Conservation (phyloP, 2,329 filamentous ascomycete species). For the Colletotrichum tanaceti region DNA sequence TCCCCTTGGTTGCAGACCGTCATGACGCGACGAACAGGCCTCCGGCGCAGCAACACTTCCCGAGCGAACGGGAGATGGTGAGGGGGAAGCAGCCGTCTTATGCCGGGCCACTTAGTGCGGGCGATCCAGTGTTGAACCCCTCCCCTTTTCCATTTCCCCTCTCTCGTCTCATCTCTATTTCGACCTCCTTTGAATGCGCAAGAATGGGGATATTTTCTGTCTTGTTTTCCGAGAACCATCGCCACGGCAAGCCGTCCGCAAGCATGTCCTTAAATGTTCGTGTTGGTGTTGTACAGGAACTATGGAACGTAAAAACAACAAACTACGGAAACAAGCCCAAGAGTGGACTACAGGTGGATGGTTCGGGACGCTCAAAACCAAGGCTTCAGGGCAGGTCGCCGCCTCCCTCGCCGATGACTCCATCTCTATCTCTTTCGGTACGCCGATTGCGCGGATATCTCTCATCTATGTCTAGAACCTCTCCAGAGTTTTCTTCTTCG, state of each 20-base stretch:
- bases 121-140: slow-evolving; percentile 13
- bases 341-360: slow-evolving; percentile 19
- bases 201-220: too few species aligned
- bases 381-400: not conserved
- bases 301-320: slow-evolving; percentile 20
- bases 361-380: slow-evolving; percentile 13
- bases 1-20: not conserved
- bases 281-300: slow-evolving; percentile 33
- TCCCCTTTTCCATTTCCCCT: not conserved
- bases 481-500: slow-evolving; percentile 7
- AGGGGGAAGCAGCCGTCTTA: slow-evolving; percentile 17
- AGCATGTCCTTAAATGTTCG: slow-evolving; percentile 11
- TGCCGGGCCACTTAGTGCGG: slow-evolving; percentile 11
- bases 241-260: too few species aligned
- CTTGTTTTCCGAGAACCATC: not conserved
- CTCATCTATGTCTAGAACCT: slow-evolving; percentile 33
- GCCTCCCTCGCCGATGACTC: slow-evolving; percentile 6
- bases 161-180: slow-evolving; percentile 32
- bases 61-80: slow-evolving; percentile 29
- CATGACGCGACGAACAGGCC: slow-evolving; percentile 16
- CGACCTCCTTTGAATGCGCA: slow-evolving; percentile 13
- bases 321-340: slow-evolving; percentile 29
- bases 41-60: slow-evolving; percentile 8
- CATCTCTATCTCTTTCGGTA: slow-evolving; percentile 22
- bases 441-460: slow-evolving; percentile 31